Conservation (phyloP, 164 flowering plant genomes). For the grape (Vitis vinifera) region DNA sequence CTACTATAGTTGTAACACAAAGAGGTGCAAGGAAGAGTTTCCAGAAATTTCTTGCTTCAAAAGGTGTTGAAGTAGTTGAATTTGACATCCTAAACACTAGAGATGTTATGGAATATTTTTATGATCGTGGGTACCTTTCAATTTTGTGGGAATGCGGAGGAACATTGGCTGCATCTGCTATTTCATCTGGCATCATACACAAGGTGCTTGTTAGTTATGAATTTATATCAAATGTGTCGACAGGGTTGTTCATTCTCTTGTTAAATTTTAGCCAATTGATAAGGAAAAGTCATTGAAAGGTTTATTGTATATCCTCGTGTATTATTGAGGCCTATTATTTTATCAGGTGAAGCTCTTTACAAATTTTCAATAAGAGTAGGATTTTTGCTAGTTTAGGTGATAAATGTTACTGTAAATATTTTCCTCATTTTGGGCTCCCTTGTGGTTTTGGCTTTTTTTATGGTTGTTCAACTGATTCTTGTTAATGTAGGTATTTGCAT, state of each 20-base stretch:
- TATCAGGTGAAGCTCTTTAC: too few relatives aligned
- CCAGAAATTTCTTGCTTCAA: conserved; percentile 87
- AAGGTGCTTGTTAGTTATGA: conserved; percentile 24
- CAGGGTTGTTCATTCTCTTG: background rate
- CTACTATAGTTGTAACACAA: conserved; percentile 95
- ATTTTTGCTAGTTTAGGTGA: too few relatives aligned
- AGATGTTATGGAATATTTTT: conserved; percentile 85
- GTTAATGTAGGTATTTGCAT: conserved; percentile 75
- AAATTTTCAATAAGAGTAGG: too few relatives aligned
- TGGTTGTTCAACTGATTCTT: background rate
- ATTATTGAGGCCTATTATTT: too few relatives aligned
- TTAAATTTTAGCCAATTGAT: background rate
- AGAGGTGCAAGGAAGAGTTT: conserved; percentile 85
- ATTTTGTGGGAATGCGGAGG: conserved; percentile 98
- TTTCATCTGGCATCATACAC: conserved; percentile 74
- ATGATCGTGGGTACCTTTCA: conserved; percentile 88
- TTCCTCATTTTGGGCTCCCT: too few relatives aligned
- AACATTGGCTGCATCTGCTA: conserved; percentile 88
- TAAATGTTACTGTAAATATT: too few relatives aligned
- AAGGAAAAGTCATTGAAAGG: background rate
- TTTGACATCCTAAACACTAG: conserved; percentile 86
- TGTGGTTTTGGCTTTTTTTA: background rate
- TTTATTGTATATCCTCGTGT: too few relatives aligned
- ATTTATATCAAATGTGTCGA: background rate
- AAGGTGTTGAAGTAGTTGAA: conserved; percentile 97